Percentiles rank a stretch among this genome's conserved stretches.
phyloP scores from a whole-genome alignment of 208 protist species.

The Trypanosoma boissoni region DNA sequence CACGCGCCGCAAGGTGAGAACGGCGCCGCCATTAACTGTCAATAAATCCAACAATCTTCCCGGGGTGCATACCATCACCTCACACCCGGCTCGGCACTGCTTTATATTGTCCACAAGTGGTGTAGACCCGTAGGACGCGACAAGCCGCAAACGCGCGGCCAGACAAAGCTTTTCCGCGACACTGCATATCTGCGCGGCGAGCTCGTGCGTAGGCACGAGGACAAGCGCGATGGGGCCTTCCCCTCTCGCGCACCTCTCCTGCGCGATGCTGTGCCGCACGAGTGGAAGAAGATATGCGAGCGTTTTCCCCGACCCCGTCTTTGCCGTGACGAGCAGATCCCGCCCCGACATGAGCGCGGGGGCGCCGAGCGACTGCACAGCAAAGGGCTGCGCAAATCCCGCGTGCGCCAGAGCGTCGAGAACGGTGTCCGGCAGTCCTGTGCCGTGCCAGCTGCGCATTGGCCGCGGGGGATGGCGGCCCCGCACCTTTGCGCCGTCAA shows the following conservation, averaged over 20 bases:
- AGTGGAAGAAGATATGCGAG: constrained; percentile 91
- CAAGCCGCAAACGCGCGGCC: constrained; percentile 43
- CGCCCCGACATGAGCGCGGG: constrained; percentile 86
- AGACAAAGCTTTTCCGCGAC: constrained; percentile 72
- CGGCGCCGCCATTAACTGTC: constrained; percentile 71
- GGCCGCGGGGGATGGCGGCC: constrained; percentile 58
- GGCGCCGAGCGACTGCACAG: constrained; percentile 79
- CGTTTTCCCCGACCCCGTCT: constrained; percentile 96
- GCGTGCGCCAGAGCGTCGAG: constrained; percentile 45
- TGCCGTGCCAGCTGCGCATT: constrained; percentile 75
- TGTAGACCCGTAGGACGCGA: constrained; percentile 76
- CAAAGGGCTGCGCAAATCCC: constrained; percentile 74
- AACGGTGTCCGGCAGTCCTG: constrained; percentile 75
- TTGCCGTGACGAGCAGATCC: constrained; percentile 88
- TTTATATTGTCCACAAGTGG: constrained; percentile 78
- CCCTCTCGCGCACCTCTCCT: constrained; percentile 62
- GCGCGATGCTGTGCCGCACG: constrained; percentile 85
- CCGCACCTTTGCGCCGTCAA: constrained; percentile 79
- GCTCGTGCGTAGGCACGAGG: constrained; percentile 93
- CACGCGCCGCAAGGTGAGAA: constrained; percentile 53
- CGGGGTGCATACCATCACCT: constrained; percentile 84
- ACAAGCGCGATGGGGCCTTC: constrained; percentile 91
- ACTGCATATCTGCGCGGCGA: constrained; percentile 86
- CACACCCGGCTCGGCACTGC: constrained; percentile 53
- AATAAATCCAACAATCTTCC: constrained; percentile 88